Conservation (phyloP, 108 stramenopile genomes). For the Cyclotella baltica region DNA sequence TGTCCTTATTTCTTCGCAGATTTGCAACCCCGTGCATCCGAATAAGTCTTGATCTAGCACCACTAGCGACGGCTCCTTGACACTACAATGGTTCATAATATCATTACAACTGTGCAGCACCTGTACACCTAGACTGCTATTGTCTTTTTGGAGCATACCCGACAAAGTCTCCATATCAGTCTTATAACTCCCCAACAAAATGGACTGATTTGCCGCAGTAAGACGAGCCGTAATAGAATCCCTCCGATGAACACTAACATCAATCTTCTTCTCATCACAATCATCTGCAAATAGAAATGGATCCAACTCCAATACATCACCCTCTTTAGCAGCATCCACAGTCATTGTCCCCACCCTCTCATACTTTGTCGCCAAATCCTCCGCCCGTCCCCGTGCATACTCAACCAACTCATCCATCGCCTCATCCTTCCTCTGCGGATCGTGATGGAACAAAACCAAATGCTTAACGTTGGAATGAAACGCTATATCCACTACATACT, state of each 20-base stretch:
- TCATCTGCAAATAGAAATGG: slow-evolving; percentile 20
- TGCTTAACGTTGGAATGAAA: slow-evolving; percentile 41
- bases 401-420: slow-evolving; percentile 46
- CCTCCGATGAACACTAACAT: background rate
- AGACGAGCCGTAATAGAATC: background rate
- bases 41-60: slow-evolving; percentile 16
- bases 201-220: slow-evolving; percentile 23
- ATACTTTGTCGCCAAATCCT: slow-evolving; percentile 17
- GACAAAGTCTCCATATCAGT: slow-evolving; percentile 28
- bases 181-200: slow-evolving; percentile 25
- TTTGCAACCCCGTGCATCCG: slow-evolving; percentile 20
- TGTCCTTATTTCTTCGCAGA: slow-evolving; percentile 24
- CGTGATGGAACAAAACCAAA: slow-evolving; percentile 47
- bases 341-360: slow-evolving; percentile 2
- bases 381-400: slow-evolving; percentile 24
- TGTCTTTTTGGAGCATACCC: slow-evolving; percentile 14
- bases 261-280: background rate
- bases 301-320: slow-evolving; percentile 27
- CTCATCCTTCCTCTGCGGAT: slow-evolving; percentile 46
- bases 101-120: slow-evolving; percentile 9
- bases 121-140: background rate
- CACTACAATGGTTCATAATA: background rate
- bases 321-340: slow-evolving; percentile 34
- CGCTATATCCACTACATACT: slow-evolving; percentile 56
- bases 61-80: background rate